phyloP scores from a whole-genome alignment of 2,329 filamentous ascomycete species.

The Ceratocystis lukuohia region DNA sequence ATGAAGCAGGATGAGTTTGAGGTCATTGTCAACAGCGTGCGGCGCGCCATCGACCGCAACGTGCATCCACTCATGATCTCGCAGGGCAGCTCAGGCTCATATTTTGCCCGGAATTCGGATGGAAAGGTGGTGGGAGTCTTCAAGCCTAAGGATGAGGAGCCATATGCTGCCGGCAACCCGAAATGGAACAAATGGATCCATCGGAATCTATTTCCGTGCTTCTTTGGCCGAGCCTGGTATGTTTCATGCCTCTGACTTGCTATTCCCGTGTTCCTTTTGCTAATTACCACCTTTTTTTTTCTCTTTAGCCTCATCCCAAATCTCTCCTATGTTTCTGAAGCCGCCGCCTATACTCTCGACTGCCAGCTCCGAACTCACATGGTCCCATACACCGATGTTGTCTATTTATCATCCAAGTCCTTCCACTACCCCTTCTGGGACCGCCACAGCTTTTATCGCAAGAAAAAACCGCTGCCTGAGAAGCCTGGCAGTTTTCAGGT shows the following conservation, averaged over 20 bases:
- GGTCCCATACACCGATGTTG: slow-evolving; percentile 92
- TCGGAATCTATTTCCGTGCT: slow-evolving; percentile 91
- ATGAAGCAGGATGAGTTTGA: slow-evolving; percentile 77
- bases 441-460: slow-evolving; percentile 71
- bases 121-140: slow-evolving; percentile 96
- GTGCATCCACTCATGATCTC: slow-evolving; percentile 92
- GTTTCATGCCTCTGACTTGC: slow-evolving; percentile 22
- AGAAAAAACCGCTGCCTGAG: slow-evolving; percentile 70
- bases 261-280: not conserved
- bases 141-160: slow-evolving; percentile 98
- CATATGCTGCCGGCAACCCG: slow-evolving; percentile 89
- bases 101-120: slow-evolving; percentile 83
- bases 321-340: slow-evolving; percentile 93
- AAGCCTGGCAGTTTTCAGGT: slow-evolving; percentile 96
- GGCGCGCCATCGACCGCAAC: slow-evolving; percentile 74
- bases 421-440: slow-evolving; percentile 99
- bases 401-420: slow-evolving; percentile 85
- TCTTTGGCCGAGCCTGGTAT: slow-evolving; percentile 80
- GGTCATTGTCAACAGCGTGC: slow-evolving; percentile 77
- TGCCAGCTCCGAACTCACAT: slow-evolving; percentile 77
- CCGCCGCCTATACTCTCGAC: slow-evolving; percentile 90
- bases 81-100: slow-evolving; percentile 93
- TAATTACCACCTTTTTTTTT: slow-evolving; percentile 19
- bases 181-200: slow-evolving; percentile 99
- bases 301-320: slow-evolving; percentile 69